Evolutionary conservation across 768 basidiomycete genomes (phyloP).

Genomic region (Collybia nuda): DNA sequence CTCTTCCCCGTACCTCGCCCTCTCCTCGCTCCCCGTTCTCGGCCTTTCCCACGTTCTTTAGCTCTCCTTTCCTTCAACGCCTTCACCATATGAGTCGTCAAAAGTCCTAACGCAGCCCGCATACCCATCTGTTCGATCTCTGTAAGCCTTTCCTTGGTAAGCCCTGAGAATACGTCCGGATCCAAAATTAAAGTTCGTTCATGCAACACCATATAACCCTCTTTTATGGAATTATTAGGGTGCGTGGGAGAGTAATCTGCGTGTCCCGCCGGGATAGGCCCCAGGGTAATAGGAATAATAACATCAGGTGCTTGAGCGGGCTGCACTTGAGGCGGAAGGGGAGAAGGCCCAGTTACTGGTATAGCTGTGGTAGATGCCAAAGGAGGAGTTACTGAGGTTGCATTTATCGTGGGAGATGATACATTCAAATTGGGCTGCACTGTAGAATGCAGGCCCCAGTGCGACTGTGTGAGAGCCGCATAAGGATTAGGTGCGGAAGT

Average conservation of each 20-base stretch:
- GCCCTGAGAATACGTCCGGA: constrained; percentile 79
- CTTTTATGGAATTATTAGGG: constrained; percentile 48
- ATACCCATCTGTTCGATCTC: constrained; percentile 82
- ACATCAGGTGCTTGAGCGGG: constrained; percentile 47
- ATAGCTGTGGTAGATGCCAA: constrained; percentile 18
- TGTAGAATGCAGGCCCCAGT: constrained; percentile 31
- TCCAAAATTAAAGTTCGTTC: constrained; percentile 83
- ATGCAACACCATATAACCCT: constrained; percentile 76
- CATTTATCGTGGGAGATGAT: constrained; percentile 23
- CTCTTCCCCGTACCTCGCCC: constrained; percentile 27
- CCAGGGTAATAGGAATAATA: constrained; percentile 75
- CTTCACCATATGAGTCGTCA: constrained; percentile 84
- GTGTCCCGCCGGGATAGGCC: constrained; percentile 66
- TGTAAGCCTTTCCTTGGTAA: constrained; percentile 70
- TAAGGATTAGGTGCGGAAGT: constrained; percentile 36
- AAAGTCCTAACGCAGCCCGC: constrained; percentile 73
- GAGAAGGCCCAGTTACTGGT: constrained; percentile 25
- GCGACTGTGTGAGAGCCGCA: constrained; percentile 18
- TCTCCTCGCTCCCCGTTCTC: constrained; percentile 25
- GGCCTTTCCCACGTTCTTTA: constrained; percentile 36
- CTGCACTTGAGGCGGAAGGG: constrained; percentile 12
- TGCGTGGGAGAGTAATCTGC: constrained; percentile 48
- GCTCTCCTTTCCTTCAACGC: constrained; percentile 75
- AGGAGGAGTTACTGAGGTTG: constrained; percentile 24
- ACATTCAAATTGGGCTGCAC: constrained; percentile 17